Percentiles rank a stretch among this genome's conserved stretches.
phyloP scores from a whole-genome alignment of 202 grass and related monocot species.

The Setaria italica region DNA sequence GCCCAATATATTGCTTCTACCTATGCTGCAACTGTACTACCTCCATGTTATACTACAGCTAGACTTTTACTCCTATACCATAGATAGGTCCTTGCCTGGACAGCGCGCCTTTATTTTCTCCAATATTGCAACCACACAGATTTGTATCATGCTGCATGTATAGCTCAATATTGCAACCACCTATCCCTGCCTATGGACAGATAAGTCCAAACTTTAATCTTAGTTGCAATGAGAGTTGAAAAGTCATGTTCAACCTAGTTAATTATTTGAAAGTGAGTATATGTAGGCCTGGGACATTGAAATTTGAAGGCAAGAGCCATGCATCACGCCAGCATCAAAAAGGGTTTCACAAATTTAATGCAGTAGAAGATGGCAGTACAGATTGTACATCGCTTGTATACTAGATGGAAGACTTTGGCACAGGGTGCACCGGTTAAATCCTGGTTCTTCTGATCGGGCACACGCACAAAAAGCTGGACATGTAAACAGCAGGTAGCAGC shows the following conservation, averaged over 20 bases:
- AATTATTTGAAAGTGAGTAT: slow-evolving; percentile 31
- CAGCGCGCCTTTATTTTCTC: slow-evolving; percentile 43
- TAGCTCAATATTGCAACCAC: slow-evolving; percentile 34
- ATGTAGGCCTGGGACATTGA: background rate
- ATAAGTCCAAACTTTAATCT: slow-evolving; percentile 12
- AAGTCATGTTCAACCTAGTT: slow-evolving; percentile 23
- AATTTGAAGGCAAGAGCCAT: slow-evolving; percentile 24
- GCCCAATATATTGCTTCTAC: slow-evolving; percentile 28
- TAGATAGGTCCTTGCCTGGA: slow-evolving; percentile 39
- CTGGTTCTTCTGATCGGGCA: slow-evolving; percentile 43
- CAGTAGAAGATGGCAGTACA: slow-evolving; percentile 36
- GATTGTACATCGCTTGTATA: slow-evolving; percentile 37
- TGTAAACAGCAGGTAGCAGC: slow-evolving; percentile 46
- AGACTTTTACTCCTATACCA: slow-evolving; percentile 41
- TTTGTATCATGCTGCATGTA: slow-evolving; percentile 49
- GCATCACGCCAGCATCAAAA: slow-evolving; percentile 47
- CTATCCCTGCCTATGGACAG: slow-evolving; percentile 14
- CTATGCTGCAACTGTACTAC: slow-evolving; percentile 29
- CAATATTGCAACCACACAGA: slow-evolving; percentile 29
- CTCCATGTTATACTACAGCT: slow-evolving; percentile 49
- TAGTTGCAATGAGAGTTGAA: slow-evolving; percentile 1
- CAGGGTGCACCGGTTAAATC: slow-evolving; percentile 50
- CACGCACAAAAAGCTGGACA: slow-evolving; percentile 42
- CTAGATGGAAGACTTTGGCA: slow-evolving; percentile 47
- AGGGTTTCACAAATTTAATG: slow-evolving; percentile 20